Base-by-base conservation (phyloP, 805 yeast genomes). In the Ascoidea rubescens region DNA sequence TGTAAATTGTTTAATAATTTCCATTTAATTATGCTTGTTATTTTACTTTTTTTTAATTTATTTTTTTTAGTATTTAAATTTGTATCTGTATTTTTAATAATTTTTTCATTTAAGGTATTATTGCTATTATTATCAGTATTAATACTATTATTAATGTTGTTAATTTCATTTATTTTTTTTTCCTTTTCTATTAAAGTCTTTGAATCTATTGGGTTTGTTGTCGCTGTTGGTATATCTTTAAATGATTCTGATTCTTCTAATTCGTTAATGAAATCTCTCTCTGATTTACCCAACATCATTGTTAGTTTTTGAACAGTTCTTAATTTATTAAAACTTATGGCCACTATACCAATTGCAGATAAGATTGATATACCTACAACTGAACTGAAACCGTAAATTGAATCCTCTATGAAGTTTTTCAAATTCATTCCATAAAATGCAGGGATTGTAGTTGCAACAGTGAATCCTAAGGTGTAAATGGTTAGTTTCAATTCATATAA, bases 381-480 rank as follows among this genome's bases (percentile, higher is more conserved):
- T 1, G 79, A 63, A 4, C 64, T 63, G 62, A 88, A 86, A 37
- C 96, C 96, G 56, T 75, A 73, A 52, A 77, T 75, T 1, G 80
- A 70, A 53, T 89, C 96, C 64, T 93, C 99, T 28, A 93, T 82
- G 62, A 86, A 89, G 67, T 91, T 93, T 61, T 85, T 87, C 64
- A 93, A 70, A 66, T 93, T 93, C 99, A 93, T 93, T 43, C 99
- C 99, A 65, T 90, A 93, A 8, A 88, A 70, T 0, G 96, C 84
- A 1, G 96, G 93, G 14, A 87, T 64, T 57, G 86, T 87, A 48
- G 95, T 70, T 1, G 93, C 84, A 14, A 82, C 77, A 1, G 95
- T 95, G 60, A 90, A 70, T 4, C 96, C 83, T 43, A 93, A 69
- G 53, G 95, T 73, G 0, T 95, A 93, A 31, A 88, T 80, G 50